Percentiles rank a stretch among this genome's conserved stretches.
Conservation (phyloP, 345 rosid species). For the Arabis alpina region DNA sequence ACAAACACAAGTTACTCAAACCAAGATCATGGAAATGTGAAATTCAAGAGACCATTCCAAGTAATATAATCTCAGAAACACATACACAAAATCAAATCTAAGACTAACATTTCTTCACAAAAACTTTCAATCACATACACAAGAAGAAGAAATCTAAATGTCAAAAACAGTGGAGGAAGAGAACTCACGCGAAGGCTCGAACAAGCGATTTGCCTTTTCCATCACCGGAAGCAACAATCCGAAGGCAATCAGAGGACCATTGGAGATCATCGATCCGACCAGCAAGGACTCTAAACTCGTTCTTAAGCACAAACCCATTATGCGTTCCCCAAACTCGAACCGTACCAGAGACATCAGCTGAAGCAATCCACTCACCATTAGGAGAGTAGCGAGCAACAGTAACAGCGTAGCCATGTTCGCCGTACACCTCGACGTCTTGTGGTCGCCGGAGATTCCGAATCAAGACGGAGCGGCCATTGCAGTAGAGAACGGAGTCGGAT, state of each 20-base stretch:
- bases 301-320: constrained; percentile 84
- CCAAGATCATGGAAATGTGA: neutral
- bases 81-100: neutral
- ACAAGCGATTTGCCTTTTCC: constrained; percentile 93
- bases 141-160: neutral
- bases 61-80: neutral
- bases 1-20: constrained; percentile 13
- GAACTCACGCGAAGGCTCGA: constrained; percentile 86
- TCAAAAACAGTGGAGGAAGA: neutral
- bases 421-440: constrained; percentile 76
- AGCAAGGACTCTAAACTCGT: constrained; percentile 82
- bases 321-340: constrained; percentile 95
- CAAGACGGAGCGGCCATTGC: constrained; percentile 82
- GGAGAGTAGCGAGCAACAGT: constrained; percentile 96
- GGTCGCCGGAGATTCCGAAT: constrained; percentile 71
- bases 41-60: neutral
- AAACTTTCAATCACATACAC: neutral
- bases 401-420: constrained; percentile 87
- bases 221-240: constrained; percentile 93
- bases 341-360: constrained; percentile 83
- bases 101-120: neutral
- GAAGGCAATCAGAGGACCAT: constrained; percentile 87
- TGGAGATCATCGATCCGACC: constrained; percentile 96
- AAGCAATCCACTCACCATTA: constrained; percentile 98
- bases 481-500: constrained; percentile 70